These are phyloP conservation scores for Warburgia ugandensis DNA, from an alignment of 164 flowering plant species.

Conservation along the genomic window DNA sequence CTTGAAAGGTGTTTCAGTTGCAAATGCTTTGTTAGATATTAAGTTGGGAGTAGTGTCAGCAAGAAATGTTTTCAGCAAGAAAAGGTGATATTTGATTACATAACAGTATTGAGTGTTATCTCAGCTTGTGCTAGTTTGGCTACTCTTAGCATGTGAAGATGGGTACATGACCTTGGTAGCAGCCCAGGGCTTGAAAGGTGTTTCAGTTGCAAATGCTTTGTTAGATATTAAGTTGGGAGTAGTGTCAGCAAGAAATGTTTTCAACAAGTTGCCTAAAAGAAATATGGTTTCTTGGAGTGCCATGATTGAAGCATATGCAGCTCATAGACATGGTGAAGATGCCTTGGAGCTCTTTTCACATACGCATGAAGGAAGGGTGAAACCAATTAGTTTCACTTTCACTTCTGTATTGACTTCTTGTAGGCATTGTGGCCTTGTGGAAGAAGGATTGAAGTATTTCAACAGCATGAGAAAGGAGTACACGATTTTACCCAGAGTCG, in stretches of 20 bases:
- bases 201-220: constrained; percentile 35
- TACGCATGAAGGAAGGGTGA: constrained; percentile 22
- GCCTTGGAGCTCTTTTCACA: constrained; percentile 22
- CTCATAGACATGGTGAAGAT: constrained; percentile 20
- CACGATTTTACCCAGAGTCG: constrained; percentile 23
- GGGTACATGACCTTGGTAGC: constrained; percentile 24
- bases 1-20: constrained; percentile 15
- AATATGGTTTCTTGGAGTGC: constrained; percentile 29
- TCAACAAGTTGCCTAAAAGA: constrained; percentile 18
- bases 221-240: constrained; percentile 52
- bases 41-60: constrained; percentile 44
- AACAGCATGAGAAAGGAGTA: constrained; percentile 25
- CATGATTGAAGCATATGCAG: constrained; percentile 26
- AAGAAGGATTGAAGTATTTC: constrained; percentile 22
- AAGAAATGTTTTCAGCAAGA: constrained; percentile 19
- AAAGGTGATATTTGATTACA: constrained; percentile 23
- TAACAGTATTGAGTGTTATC: constrained; percentile 27
- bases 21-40: constrained; percentile 49
- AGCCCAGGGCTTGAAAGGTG: constrained; percentile 18
- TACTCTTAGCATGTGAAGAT: constrained; percentile 21
- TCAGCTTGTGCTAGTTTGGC: constrained; percentile 36
- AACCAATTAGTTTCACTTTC: constrained; percentile 27
- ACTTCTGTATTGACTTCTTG: constrained; percentile 28
- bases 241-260: constrained; percentile 23
- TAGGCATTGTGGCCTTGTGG: constrained; percentile 27